Evolutionary conservation across 768 basidiomycete species (phyloP).

Genomic region (Atractiella rhizophila): DNA sequence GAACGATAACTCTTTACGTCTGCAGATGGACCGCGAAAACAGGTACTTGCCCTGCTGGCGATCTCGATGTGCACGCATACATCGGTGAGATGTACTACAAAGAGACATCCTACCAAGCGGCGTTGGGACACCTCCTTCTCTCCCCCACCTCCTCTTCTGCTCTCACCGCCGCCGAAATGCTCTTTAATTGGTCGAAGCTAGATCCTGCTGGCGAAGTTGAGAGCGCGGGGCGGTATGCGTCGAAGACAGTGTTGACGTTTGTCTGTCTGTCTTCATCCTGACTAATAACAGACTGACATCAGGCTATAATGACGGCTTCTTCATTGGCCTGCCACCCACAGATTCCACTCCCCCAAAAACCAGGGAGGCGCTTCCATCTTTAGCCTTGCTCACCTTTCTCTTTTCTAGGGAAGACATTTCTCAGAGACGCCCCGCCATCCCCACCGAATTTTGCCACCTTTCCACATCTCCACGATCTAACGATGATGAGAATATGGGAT

Average conservation of each 20-base stretch:
- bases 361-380: no score
- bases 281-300: not conserved
- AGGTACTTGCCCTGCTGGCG: conserved; percentile 58
- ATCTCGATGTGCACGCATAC: conserved; percentile 67
- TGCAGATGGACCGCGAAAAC: conserved; percentile 62
- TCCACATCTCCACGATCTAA: no score
- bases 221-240: conserved; percentile 42
- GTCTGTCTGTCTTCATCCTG: conserved; percentile 18
- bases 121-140: conserved; percentile 59
- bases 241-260: conserved; percentile 64
- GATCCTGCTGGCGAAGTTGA: no score
- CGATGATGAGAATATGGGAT: no score
- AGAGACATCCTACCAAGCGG: conserved; percentile 48
- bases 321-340: no score
- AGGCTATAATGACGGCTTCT: no score
- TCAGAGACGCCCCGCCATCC: no score
- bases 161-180: conserved; percentile 57
- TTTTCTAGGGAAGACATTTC: no score
- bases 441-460: no score
- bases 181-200: conserved; percentile 43
- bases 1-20: conserved; percentile 12
- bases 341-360: no score
- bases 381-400: no score
- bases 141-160: conserved; percentile 77
- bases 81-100: conserved; percentile 65